phyloP scores from a whole-genome alignment of 2,329 filamentous ascomycete species.

The Aureobasidium namibiae region DNA sequence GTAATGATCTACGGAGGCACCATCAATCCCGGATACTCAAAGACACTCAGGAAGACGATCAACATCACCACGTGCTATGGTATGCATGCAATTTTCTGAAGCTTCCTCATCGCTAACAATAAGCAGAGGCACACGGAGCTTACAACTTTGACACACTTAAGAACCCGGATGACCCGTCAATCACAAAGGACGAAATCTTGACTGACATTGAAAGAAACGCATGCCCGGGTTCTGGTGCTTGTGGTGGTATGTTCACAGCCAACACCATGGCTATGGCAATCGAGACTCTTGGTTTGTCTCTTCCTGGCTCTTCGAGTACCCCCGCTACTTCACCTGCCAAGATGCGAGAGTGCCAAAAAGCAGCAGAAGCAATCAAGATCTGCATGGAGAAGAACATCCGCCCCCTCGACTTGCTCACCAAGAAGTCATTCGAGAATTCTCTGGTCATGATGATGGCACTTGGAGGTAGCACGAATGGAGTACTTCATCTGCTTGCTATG shows the following conservation, averaged over 20 bases:
- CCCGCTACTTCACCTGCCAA: constrained; percentile 76
- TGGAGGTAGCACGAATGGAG: constrained; percentile 83
- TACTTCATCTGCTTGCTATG: constrained; percentile 86
- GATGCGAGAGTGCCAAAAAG: constrained; percentile 76
- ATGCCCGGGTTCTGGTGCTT: constrained; percentile 71
- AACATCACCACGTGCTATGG: constrained; percentile 83
- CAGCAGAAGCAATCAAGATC: constrained; percentile 65
- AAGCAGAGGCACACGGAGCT: constrained; percentile 63
- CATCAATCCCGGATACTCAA: constrained; percentile 78
- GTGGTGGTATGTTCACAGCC: constrained; percentile 89
- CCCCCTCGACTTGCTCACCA: constrained; percentile 71
- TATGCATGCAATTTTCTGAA: background rate
- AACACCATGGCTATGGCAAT: constrained; percentile 91
- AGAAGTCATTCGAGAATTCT: constrained; percentile 76
- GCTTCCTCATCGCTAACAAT: background rate
- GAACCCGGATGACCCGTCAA: constrained; percentile 60
- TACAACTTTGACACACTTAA: constrained; percentile 66
- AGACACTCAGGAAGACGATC: constrained; percentile 66
- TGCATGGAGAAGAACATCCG: constrained; percentile 79
- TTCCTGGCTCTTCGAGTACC: constrained; percentile 77
- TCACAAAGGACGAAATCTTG: constrained; percentile 69
- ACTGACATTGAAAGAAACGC: constrained; percentile 73
- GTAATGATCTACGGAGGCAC: constrained; percentile 94
- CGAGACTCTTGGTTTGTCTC: constrained; percentile 75
- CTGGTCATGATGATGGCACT: constrained; percentile 84